Base-by-base conservation (phyloP, 2,329 filamentous ascomycete genomes). In the Septoria linicola region DNA sequence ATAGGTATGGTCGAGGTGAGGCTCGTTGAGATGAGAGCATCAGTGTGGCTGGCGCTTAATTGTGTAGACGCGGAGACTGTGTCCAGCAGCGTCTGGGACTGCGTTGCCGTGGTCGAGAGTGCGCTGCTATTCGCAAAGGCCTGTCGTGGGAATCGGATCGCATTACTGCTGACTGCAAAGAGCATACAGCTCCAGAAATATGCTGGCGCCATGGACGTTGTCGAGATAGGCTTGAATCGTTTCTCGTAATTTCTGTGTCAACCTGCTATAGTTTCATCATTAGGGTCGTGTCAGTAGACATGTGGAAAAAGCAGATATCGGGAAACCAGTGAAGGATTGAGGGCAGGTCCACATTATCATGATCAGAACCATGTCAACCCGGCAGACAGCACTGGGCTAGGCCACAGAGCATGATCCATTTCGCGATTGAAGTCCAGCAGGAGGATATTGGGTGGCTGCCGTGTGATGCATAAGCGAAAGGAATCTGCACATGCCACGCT, bases 381-480 rank as follows among this genome's bases (percentile, higher is more conserved):
- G 23, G 23, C 23, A 27, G 23, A 27, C 23, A 27, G 23, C 23
- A 5, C 23, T 27, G 23, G 5, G 23, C 23, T 27, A 27, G 23
- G 23, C 23, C 23, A 32, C 41, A 43, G 14, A 23, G 41, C 16
- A 19, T 19, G 25, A 44, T 34, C 30, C 23, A n/a, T n/a, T 17
- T n/a, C 16, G 32, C 4, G 23, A n/a, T 13, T n/a, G 27, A 44
- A 16, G 20, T 44, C 41, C 10, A 31, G 27, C 20, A 44, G n/a
- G 31, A 25, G 17, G 19, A 34, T 19, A 31, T 34, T n/a, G 20
- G 17, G 23, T 31, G 27, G 31, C n/a, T 19, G 30, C 30, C 31
- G 19, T 14, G 19, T 31, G 41, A 8, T 27, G 20, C 17, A 30
- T n/a, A 25, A 34, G 41, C 31, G 41, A 44, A 44, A 44, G 30